A percentile compares a stretch with the other conserved stretches of the same genome.
Evolutionary conservation across 495 filamentous ascomycete species (phyloP).

Genomic region (Trichoderma erinaceum): DNA sequence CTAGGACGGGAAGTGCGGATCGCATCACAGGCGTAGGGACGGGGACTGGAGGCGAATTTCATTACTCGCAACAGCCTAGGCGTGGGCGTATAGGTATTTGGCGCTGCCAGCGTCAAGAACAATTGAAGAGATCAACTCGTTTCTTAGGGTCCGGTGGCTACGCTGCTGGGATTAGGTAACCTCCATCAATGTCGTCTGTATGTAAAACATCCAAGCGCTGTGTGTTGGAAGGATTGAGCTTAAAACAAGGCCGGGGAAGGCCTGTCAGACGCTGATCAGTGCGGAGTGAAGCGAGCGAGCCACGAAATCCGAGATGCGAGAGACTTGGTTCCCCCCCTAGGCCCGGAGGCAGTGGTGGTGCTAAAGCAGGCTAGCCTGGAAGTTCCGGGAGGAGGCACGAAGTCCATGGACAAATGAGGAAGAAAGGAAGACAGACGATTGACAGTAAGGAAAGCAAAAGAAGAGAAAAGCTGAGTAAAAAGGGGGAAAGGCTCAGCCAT

Average conservation of each 20-base stretch:
- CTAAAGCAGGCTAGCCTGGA: conserved; percentile 7
- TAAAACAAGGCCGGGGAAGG: not conserved
- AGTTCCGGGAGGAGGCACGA: not conserved
- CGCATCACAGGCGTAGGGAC: not conserved
- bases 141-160: no score
- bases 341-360: not conserved
- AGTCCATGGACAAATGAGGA: not conserved
- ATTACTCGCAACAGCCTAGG: not conserved
- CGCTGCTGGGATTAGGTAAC: no score
- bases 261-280: not conserved
- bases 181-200: no score
- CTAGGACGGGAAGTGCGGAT: not conserved
- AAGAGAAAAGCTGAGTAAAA: not conserved
- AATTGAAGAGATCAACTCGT: not conserved
- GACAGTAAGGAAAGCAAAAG: not conserved
- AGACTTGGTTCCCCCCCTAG: not conserved
- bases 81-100: not conserved
- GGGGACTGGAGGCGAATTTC: not conserved
- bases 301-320: not conserved
- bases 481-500: not conserved
- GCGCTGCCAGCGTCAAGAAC: not conserved
- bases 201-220: no score
- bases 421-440: not conserved
- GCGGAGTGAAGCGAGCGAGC: not conserved
- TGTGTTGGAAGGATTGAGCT: not conserved